Evolutionary conservation across 129 eudicot species (phyloP).

Genomic region (Flaveria brownii): DNA sequence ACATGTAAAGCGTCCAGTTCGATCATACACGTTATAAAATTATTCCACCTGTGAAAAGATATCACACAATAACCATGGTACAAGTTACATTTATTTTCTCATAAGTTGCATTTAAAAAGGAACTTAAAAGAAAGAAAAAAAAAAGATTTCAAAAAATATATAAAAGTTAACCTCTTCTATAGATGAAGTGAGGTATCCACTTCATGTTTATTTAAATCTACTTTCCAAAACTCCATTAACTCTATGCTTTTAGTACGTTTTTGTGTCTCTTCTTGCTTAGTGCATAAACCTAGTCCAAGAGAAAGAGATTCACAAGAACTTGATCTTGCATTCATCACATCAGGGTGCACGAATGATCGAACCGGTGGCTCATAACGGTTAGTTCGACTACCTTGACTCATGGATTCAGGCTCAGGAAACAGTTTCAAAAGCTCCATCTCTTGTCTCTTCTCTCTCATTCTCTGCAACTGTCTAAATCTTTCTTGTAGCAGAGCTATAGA

Average conservation of each 20-base stretch:
- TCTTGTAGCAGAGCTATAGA: constrained; percentile 59
- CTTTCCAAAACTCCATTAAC: constrained; percentile 23
- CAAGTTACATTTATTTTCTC: constrained; percentile 36
- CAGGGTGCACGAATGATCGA: constrained; percentile 22
- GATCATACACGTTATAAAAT: too few species aligned
- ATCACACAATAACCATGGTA: constrained; percentile 31
- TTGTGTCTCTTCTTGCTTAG: constrained; percentile 27
- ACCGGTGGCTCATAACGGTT: constrained; percentile 27
- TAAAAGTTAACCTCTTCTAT: constrained; percentile 29
- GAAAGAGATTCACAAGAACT: constrained; percentile 40
- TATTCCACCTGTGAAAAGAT: too few species aligned
- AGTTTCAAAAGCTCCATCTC: constrained; percentile 39
- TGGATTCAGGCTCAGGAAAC: constrained; percentile 29
- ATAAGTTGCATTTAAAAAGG: constrained; percentile 28
- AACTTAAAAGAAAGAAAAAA: constrained; percentile 19
- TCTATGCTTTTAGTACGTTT: constrained; percentile 11
- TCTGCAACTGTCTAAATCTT: constrained; percentile 56
- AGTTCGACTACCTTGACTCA: constrained; percentile 27
- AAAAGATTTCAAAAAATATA: not conserved
- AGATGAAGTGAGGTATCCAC: constrained; percentile 67
- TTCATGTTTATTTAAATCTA: constrained; percentile 32
- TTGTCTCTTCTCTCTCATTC: constrained; percentile 52
- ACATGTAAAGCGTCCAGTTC: too few species aligned
- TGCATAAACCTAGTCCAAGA: constrained; percentile 48
- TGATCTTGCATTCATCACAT: constrained; percentile 21